Conservation (phyloP, 208 protist genomes). For the Leishmania lainsoni region DNA sequence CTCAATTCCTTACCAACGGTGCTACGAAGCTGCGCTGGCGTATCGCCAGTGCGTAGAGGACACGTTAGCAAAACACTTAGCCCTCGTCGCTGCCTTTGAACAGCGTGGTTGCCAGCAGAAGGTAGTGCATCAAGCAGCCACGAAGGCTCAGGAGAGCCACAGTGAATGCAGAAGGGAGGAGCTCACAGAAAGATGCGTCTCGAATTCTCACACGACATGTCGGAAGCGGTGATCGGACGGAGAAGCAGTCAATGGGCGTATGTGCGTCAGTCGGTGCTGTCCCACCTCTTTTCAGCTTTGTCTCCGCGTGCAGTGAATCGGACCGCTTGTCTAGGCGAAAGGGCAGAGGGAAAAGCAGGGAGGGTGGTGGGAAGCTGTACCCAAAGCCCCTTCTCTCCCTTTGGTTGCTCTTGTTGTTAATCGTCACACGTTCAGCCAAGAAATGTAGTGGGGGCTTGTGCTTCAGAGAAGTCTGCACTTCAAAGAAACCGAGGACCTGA, state of each 20-base stretch:
- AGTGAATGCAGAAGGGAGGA: slow-evolving; percentile 4
- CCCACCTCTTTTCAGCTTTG: not conserved
- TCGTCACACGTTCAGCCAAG: not conserved
- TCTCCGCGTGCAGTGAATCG: not conserved
- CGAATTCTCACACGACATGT: not conserved
- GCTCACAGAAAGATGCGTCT: not conserved
- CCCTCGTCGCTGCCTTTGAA: slow-evolving; percentile 49
- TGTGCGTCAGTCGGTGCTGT: not conserved
- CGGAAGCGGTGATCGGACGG: not conserved
- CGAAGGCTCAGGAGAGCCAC: slow-evolving; percentile 8
- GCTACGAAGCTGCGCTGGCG: slow-evolving; percentile 43
- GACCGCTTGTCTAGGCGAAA: not conserved
- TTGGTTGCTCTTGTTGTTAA: not conserved
- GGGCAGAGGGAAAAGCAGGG: not conserved
- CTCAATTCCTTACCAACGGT: slow-evolving; percentile 48
- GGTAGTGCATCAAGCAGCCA: slow-evolving; percentile 21
- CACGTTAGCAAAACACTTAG: slow-evolving; percentile 53
- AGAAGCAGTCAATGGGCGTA: not conserved
- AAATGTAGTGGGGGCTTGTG: too few species aligned
- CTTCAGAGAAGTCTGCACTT: not conserved
- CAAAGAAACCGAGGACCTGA: not conserved
- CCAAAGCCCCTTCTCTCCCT: not conserved
- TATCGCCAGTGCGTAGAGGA: slow-evolving; percentile 70
- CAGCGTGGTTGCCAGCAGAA: slow-evolving; percentile 32
- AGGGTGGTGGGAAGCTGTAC: not conserved